A percentile compares a stretch with the other conserved stretches of the same genome.
These are phyloP conservation scores for Alternaria brassicae DNA, from an alignment of 2,329 filamentous ascomycete species.

Conservation along the genomic window DNA sequence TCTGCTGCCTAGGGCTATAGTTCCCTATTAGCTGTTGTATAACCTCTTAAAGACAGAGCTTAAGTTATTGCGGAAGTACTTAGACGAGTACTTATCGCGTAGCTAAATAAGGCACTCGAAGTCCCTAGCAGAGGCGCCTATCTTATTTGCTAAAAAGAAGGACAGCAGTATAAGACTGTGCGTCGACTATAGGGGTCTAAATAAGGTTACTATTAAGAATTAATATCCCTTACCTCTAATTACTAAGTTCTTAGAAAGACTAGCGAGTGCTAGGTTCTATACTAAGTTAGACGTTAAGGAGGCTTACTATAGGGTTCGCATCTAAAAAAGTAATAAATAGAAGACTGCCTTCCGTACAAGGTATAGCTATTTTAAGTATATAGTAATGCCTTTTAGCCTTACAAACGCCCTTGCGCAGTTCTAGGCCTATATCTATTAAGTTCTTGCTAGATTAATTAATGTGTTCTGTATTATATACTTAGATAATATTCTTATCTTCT, in stretches of 20 bases:
- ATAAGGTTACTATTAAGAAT: conserved; percentile 1
- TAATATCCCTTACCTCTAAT: background rate
- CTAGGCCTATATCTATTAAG: background rate
- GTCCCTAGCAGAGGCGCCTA: background rate
- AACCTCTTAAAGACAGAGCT: background rate
- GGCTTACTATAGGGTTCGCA: background rate
- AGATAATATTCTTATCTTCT: background rate
- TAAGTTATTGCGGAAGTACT: background rate
- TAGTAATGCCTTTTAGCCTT: background rate
- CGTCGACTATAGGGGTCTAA: background rate
- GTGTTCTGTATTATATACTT: background rate
- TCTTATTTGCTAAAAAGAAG: background rate
- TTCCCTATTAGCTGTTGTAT: background rate
- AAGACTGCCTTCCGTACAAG: background rate
- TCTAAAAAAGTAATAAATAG: background rate
- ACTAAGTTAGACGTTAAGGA: background rate
- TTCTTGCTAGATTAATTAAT: background rate
- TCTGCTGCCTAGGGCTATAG: background rate
- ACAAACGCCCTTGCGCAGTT: background rate
- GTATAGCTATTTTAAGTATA: conserved; percentile 1
- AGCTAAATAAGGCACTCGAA: background rate
- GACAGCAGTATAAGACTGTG: background rate
- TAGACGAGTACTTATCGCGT: background rate
- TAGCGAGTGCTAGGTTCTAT: background rate
- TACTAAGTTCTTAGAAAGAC: background rate